Evolutionary conservation across 2,329 filamentous ascomycete genomes (phyloP).

Genomic region (Calonectria montana): DNA sequence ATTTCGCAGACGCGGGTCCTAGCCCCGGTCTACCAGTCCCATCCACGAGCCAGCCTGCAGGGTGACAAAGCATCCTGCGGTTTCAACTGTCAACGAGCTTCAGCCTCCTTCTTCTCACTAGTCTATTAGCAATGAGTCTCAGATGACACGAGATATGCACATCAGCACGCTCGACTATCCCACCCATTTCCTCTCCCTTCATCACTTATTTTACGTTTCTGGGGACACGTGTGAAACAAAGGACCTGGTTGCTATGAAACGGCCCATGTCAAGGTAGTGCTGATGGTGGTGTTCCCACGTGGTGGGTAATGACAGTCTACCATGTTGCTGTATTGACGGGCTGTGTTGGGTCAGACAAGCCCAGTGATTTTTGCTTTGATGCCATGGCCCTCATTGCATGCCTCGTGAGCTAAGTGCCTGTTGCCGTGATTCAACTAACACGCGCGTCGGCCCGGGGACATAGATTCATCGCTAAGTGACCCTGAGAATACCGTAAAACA

Average conservation of each 20-base stretch:
- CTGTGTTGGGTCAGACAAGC: background rate
- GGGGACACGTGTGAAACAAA: slow-evolving; percentile 16
- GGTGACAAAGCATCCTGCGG: slow-evolving; percentile 8
- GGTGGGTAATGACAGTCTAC: background rate
- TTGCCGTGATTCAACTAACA: background rate
- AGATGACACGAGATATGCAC: no score
- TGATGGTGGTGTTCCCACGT: background rate
- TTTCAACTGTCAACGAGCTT: background rate
- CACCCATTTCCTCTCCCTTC: background rate
- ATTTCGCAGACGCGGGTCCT: background rate
- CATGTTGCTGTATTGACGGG: background rate
- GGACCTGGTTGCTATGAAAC: slow-evolving; percentile 6
- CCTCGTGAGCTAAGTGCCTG: background rate
- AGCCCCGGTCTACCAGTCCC: background rate
- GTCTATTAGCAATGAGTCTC: background rate
- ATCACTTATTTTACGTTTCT: background rate
- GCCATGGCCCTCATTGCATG: background rate
- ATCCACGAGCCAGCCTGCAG: slow-evolving; percentile 4
- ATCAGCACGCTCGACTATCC: no score
- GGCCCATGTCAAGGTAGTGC: background rate
- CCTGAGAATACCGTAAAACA: background rate
- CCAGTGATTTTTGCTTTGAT: background rate
- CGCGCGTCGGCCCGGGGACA: background rate
- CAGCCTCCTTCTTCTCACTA: background rate
- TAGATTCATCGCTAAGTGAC: background rate